Conservation (phyloP, 768 basidiomycete genomes). For the Tricholoma terreum region DNA sequence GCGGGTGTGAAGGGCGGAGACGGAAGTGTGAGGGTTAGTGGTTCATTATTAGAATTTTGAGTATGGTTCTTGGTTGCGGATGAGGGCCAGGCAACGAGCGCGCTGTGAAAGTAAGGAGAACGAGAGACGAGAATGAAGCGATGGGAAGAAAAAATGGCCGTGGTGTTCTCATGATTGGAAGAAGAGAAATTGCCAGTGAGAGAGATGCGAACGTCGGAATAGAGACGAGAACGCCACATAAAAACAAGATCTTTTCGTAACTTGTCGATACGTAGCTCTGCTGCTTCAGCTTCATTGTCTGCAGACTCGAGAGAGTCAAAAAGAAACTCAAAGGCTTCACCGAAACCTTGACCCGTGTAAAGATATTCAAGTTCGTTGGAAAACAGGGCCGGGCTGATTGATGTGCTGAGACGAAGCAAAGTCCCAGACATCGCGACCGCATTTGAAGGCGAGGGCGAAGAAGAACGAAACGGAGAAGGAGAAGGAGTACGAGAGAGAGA, state of each 20-base stretch:
- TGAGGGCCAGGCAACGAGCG: conserved; percentile 63
- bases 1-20: conserved; percentile 95
- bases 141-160: conserved; percentile 87
- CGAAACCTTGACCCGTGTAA: conserved; percentile 89
- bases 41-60: conserved; percentile 34
- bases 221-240: conserved; percentile 95
- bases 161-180: conserved; percentile 61
- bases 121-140: conserved; percentile 90
- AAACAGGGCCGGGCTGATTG: conserved; percentile 78
- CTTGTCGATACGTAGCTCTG: conserved; percentile 69
- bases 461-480: conserved; percentile 39
- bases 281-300: conserved; percentile 42
- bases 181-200: conserved; percentile 69
- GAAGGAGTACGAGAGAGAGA: conserved; percentile 32
- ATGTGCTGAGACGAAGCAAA: conserved; percentile 60
- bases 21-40: conserved; percentile 66
- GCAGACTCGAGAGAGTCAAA: conserved; percentile 64
- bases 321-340: conserved; percentile 84
- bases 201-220: conserved; percentile 85
- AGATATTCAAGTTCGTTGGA: conserved; percentile 90
- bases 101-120: conserved; percentile 80
- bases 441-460: conserved; percentile 46
- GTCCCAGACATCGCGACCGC: conserved; percentile 36
- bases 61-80: conserved; percentile 15
- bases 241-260: conserved; percentile 91